A percentile compares a stretch with the other conserved stretches of the same genome.
phyloP scores from a whole-genome alignment of 2,329 filamentous ascomycete genomes.

The Scytalidium sp. region DNA sequence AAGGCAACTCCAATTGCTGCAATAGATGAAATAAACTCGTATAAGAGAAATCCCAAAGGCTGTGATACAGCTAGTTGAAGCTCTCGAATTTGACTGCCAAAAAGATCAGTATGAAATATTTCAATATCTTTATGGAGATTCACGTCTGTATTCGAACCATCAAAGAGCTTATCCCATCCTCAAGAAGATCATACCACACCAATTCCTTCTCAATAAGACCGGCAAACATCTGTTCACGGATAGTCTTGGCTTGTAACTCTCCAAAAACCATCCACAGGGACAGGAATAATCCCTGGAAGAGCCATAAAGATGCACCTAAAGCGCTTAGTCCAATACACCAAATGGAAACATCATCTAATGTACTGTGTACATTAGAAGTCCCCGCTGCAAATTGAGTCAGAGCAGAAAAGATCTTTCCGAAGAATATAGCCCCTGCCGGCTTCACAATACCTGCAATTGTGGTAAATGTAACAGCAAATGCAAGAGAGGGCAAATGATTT shows the following conservation, averaged over 20 bases:
- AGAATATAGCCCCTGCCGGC: constrained; percentile 64
- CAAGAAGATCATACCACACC: constrained; percentile 75
- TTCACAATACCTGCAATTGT: constrained; percentile 58
- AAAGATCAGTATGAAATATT: constrained; percentile 14
- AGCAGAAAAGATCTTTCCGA: constrained; percentile 72
- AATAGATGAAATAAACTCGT: constrained; percentile 61
- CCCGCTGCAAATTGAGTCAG: constrained; percentile 66
- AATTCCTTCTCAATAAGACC: constrained; percentile 71
- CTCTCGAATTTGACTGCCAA: constrained; percentile 71
- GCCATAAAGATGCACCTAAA: constrained; percentile 64
- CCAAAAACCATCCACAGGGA: constrained; percentile 74
- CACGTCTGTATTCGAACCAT: constrained; percentile 73
- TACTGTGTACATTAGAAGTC: constrained; percentile 40
- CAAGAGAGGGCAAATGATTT: constrained; percentile 53
- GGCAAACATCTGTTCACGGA: constrained; percentile 62
- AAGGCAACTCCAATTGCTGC: constrained; percentile 71
- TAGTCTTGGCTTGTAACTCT: constrained; percentile 71
- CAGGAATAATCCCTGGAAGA: constrained; percentile 65
- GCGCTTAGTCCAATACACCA: constrained; percentile 62
- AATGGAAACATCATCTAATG: constrained; percentile 53
- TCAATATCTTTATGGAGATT: constrained; percentile 26
- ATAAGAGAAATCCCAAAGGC: constrained; percentile 68
- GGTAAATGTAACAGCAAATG: constrained; percentile 53
- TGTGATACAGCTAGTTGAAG: constrained; percentile 79
- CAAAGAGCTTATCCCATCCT: constrained; percentile 69